Percentiles rank a stretch among this genome's conserved stretches.
Conservation (phyloP, 1,284 basidiomycete genomes). For the Lentinula novae-zelandiae region DNA sequence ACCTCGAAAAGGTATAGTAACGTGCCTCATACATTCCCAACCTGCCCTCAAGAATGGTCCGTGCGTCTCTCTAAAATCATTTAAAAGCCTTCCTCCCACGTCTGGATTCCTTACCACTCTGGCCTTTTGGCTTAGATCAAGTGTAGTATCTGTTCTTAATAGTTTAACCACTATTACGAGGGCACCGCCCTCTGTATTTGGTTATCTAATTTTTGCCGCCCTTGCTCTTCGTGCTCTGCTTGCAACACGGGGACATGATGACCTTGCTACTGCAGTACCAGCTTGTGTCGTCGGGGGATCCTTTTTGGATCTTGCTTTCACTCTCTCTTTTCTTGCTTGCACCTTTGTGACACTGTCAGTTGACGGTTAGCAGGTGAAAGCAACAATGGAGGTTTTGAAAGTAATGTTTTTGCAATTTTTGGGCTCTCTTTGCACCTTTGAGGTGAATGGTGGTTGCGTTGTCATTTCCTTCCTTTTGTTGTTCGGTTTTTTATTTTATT, state of each 20-base stretch:
- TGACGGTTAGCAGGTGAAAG: not conserved
- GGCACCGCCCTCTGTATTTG: constrained; percentile 18
- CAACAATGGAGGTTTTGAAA: not conserved
- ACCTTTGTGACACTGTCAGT: not conserved
- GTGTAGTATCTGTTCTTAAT: constrained; percentile 78
- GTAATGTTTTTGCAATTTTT: not conserved
- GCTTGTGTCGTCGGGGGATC: constrained; percentile 15
- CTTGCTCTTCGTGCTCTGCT: constrained; percentile 14
- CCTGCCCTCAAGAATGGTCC: constrained; percentile 2
- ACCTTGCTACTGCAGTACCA: constrained; percentile 14
- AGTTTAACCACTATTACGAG: constrained; percentile 50
- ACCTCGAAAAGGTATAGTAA: too few species aligned
- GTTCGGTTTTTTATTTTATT: too few species aligned
- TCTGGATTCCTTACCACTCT: constrained; percentile 50
- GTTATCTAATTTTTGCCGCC: constrained; percentile 20
- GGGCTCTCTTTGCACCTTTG: not conserved
- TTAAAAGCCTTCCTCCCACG: not conserved
- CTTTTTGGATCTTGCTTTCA: not conserved
- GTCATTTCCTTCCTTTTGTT: too few species aligned
- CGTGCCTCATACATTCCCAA: not conserved
- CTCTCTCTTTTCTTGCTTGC: not conserved
- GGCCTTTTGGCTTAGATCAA: constrained; percentile 83
- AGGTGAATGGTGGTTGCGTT: too few species aligned
- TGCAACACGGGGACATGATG: constrained; percentile 14
- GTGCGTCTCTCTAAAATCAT: not conserved